These are phyloP conservation scores for Termitomyces sp. DNA, from an alignment of 768 basidiomycete genomes.

Conservation along the genomic window DNA sequence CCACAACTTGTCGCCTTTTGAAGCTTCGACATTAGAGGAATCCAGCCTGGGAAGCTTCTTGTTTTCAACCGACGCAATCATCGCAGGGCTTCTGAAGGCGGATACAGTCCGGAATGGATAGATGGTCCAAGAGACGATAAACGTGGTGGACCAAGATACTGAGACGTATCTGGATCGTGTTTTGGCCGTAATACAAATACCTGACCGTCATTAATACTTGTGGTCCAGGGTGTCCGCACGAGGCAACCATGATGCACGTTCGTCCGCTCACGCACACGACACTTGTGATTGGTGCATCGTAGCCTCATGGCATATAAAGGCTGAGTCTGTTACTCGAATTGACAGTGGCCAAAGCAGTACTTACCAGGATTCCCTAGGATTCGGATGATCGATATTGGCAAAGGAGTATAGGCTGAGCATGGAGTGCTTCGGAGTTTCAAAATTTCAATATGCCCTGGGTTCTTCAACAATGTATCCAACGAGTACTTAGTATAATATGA, in stretches of 20 bases:
- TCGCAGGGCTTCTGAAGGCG: not conserved
- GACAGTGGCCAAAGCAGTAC: too few relatives aligned
- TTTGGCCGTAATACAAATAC: not conserved
- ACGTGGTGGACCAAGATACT: not conserved
- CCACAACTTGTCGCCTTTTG: not conserved
- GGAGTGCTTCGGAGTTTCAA: too few relatives aligned
- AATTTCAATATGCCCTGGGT: too few relatives aligned
- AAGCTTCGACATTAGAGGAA: not conserved
- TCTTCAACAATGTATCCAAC: too few relatives aligned
- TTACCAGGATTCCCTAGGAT: too few relatives aligned
- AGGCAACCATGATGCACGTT: slow-evolving; percentile 1
- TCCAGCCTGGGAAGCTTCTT: not conserved
- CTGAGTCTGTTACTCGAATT: not conserved
- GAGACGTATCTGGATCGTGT: not conserved
- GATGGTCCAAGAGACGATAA: not conserved
- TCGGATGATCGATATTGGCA: too few relatives aligned
- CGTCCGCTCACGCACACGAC: not conserved
- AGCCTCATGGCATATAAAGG: not conserved
- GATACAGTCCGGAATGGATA: not conserved
- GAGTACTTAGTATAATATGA: too few relatives aligned
- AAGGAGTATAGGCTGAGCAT: too few relatives aligned
- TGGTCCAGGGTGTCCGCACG: not conserved
- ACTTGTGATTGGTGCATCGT: not conserved
- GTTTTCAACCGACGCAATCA: not conserved
- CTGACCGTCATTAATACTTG: not conserved